phyloP scores from a whole-genome alignment of 75 land plant genomes.

The Azolla pinnata region DNA sequence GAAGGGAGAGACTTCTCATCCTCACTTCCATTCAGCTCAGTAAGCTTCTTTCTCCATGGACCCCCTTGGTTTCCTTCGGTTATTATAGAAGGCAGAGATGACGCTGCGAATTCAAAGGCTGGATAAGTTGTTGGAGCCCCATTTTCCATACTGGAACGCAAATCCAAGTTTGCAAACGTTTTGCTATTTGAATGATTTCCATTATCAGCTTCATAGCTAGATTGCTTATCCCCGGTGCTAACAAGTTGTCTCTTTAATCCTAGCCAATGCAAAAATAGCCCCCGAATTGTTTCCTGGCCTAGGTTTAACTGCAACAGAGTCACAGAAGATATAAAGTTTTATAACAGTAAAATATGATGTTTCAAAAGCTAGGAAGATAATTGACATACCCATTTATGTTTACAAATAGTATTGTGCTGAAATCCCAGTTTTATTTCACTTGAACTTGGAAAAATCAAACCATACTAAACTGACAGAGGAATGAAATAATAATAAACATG shows the following conservation, averaged over 20 bases:
- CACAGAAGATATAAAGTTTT: too few species aligned
- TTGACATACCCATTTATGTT: too few species aligned
- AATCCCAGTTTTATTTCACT: too few species aligned
- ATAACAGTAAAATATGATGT: too few species aligned
- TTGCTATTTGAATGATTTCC: conserved; percentile 45
- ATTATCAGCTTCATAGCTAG: conserved; percentile 27
- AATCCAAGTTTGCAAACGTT: conserved; percentile 21
- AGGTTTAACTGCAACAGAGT: conserved; percentile 87
- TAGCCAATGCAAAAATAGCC: conserved; percentile 73
- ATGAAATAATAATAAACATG: too few species aligned
- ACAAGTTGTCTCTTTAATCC: conserved; percentile 47
- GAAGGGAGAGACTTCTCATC: conserved; percentile 86
- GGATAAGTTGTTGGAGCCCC: conserved; percentile 42
- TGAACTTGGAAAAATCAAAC: too few species aligned
- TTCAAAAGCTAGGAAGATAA: too few species aligned
- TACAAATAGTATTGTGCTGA: too few species aligned
- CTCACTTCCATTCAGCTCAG: conserved; percentile 75
- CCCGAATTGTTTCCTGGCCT: conserved; percentile 90
- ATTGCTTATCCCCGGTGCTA: conserved; percentile 55
- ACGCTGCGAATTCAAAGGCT: conserved; percentile 72
- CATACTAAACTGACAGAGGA: too few species aligned
- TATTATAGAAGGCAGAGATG: conserved; percentile 79
- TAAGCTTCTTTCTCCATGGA: conserved; percentile 87
- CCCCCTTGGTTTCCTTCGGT: conserved; percentile 97
- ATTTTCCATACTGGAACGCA: conserved; percentile 45